Evolutionary conservation across 371 early-diverging fungal genomes (phyloP).

Genomic region (Mucor lusitanicus): DNA sequence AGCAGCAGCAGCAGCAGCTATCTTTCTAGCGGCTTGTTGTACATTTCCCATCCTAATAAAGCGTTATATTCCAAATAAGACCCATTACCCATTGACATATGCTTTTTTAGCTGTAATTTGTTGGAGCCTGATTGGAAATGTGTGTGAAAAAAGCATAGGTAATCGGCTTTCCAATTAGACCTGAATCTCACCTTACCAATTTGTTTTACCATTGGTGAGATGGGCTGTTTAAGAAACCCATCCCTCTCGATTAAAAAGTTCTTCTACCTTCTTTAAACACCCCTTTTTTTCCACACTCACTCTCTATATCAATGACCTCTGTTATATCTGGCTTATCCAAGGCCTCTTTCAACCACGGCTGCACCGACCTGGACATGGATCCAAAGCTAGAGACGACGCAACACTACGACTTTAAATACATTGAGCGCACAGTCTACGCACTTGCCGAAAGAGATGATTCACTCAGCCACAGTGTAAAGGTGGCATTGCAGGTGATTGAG

Average conservation of each 20-base stretch:
- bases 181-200: not conserved
- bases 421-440: conserved; percentile 45
- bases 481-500: conserved; percentile 68
- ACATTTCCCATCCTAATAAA: not conserved
- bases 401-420: conserved; percentile 44
- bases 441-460: conserved; percentile 35
- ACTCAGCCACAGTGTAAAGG: conserved; percentile 44
- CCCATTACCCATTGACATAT: not conserved
- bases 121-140: not conserved
- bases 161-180: not conserved
- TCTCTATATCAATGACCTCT: not conserved
- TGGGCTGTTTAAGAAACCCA: not conserved
- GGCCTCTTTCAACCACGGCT: conserved; percentile 29
- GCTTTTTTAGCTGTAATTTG: not conserved
- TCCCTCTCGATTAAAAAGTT: not conserved
- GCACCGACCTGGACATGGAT: conserved; percentile 32
- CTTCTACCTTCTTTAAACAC: conserved; percentile 1
- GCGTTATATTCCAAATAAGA: not conserved
- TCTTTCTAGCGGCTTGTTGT: not conserved
- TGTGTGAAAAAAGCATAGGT: not conserved
- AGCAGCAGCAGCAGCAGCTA: not conserved
- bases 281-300: not conserved
- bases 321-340: conserved; percentile 3
- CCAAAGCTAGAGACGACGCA: conserved; percentile 32
- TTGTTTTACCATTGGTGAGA: not conserved